Evolutionary conservation across 129 eudicot genomes (phyloP).

Genomic region (Deinandra increscens): DNA sequence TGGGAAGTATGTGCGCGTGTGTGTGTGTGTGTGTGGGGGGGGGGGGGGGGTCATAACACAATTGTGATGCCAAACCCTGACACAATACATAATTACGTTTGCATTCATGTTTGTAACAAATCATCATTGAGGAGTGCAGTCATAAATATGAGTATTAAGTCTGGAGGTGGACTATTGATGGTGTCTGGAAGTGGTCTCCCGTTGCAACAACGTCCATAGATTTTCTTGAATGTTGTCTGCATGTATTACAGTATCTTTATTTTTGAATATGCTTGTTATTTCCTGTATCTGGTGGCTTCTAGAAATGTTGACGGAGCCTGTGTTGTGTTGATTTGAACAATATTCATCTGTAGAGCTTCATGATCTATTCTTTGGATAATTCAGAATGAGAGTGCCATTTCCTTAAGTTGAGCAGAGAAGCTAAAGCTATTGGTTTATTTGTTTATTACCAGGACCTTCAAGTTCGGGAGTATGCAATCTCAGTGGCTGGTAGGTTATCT

Average conservation of each 20-base stretch:
- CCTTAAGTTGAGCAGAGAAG: constrained; percentile 1
- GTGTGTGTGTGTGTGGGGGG: background rate
- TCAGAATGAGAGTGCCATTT: constrained; percentile 14
- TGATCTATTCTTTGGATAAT: constrained; percentile 1
- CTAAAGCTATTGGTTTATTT: constrained; percentile 10
- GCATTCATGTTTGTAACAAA: background rate
- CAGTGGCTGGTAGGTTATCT: constrained; percentile 94
- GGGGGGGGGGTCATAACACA: constrained; percentile 1
- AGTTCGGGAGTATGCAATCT: constrained; percentile 90
- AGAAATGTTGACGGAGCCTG: constrained; percentile 6
- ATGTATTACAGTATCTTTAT: background rate
- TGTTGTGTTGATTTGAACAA: constrained; percentile 10
- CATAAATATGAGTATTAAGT: constrained; percentile 1
- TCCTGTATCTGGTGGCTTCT: background rate
- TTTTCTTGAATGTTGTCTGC: background rate
- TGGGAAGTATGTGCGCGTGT: too few relatives aligned
- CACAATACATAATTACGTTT: background rate
- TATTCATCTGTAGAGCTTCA: background rate
- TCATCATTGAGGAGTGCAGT: background rate
- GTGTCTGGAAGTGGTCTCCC: constrained; percentile 3
- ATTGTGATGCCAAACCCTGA: background rate
- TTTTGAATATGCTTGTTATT: constrained; percentile 7
- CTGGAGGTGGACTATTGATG: background rate
- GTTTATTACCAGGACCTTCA: constrained; percentile 67
- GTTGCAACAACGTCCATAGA: constrained; percentile 11